Conservation (phyloP, 2,329 filamentous ascomycete species). For the Thelonectria discophora region DNA sequence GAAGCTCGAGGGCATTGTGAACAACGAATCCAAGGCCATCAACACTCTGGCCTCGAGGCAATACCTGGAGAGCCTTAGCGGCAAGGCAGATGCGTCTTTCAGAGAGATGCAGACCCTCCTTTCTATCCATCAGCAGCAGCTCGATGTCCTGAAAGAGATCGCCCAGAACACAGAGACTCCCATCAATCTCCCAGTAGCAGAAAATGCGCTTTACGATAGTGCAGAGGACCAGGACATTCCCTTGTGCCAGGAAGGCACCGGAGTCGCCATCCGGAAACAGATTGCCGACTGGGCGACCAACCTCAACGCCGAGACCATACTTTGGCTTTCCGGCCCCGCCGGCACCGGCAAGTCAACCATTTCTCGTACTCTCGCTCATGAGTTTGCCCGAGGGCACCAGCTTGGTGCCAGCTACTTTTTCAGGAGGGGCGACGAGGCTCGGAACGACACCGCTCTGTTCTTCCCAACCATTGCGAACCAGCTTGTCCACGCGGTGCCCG, state of each 20-base stretch:
- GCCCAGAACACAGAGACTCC: no score
- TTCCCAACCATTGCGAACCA: slow-evolving; percentile 52
- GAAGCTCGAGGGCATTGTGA: neutral
- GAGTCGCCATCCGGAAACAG: slow-evolving; percentile 42
- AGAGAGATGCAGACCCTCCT: neutral
- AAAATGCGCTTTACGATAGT: no score
- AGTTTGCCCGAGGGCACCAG: neutral
- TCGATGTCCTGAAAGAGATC: neutral
- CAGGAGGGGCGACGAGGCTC: no score
- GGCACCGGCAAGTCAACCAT: slow-evolving; percentile 50
- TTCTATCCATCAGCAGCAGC: neutral
- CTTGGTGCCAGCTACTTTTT: no score
- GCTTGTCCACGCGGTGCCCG: slow-evolving; percentile 39
- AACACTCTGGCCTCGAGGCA: no score
- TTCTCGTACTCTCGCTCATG: slow-evolving; percentile 44
- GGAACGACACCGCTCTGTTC: slow-evolving; percentile 33
- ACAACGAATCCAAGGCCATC: neutral
- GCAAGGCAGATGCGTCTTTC: neutral
- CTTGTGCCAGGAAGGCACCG: slow-evolving; percentile 43
- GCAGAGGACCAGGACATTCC: no score
- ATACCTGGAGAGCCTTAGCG: neutral
- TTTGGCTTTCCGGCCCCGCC: slow-evolving; percentile 43
- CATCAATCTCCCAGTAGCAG: no score
- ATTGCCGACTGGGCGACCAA: slow-evolving; percentile 44
- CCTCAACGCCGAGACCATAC: slow-evolving; percentile 38